Base-by-base conservation (phyloP, 257 asterid genomes). In the Cynanchum wilfordii region DNA sequence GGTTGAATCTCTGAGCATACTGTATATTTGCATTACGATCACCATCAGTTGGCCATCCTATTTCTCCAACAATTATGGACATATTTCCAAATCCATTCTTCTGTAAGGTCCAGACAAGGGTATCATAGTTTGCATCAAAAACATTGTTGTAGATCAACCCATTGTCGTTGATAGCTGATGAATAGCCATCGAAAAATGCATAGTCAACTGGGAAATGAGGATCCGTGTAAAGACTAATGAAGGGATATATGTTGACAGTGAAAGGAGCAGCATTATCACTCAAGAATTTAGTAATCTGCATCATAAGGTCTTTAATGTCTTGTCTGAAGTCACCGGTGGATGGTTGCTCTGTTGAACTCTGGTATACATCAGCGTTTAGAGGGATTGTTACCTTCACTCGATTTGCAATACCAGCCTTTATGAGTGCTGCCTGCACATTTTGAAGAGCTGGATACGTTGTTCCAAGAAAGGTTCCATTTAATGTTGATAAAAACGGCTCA, bases 101-200 rank as follows among this genome's bases (percentile, higher is more conserved):
- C 65, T 79, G 78, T 65, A 79, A 66, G 29, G 83, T 75, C 83
- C 83, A 79, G 47, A 79, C 74, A 71, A 79, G 80, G 33, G 79
- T 76, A 33, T 76, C 79, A 40, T 76, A 33, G 40, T 76, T 76
- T 62, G 79, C 79, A 62, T 79, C 83, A 50, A 79, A 79, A 24
- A 79, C 83, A 1, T 79, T 79, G 24, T 15, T 68, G 75, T 79
- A 79, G 30, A 50, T 69, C 73, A 19, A 20, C 16, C 73, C 83
- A 17, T 70, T 73, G 73, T 79, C 83, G 20, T 57, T 72, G 60
- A 79, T 73, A 27, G 83, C 77, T 9, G 78, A 66, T 47, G 75
- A 71, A 49, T 73, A 71, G 36, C 83, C 83, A 66, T 79, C 80
- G 52, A 79, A 79, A 29, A 79, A 79, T 15, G 83, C 80, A 52